A percentile compares a stretch with the other conserved stretches of the same genome.
phyloP scores from a whole-genome alignment of 192 early-diverging fungal genomes.

The Chytriomyces confervae region DNA sequence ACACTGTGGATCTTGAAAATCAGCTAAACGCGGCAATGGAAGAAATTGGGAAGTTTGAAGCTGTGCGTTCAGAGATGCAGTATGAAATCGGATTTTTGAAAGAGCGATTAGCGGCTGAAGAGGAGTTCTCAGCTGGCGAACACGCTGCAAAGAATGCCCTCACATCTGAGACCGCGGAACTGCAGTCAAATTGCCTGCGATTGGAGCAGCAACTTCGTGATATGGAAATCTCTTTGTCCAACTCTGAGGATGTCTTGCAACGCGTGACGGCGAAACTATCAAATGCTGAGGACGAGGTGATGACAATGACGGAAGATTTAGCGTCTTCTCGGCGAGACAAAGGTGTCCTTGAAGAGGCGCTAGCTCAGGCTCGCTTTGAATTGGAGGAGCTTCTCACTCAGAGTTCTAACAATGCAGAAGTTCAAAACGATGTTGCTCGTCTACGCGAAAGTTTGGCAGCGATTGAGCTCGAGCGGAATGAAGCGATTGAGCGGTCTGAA shows the following conservation, averaged over 20 bases:
- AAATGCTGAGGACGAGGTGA: conserved; percentile 9
- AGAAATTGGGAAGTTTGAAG: conserved; percentile 8
- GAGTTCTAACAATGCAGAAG: not conserved
- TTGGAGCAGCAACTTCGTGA: not conserved
- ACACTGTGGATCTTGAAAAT: conserved; percentile 32
- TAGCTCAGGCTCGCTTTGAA: not conserved
- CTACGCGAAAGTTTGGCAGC: conserved; percentile 7
- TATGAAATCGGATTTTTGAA: conserved; percentile 38
- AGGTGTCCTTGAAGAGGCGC: not conserved
- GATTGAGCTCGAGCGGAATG: conserved; percentile 6
- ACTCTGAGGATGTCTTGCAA: conserved; percentile 14
- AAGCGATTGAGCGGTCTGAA: conserved; percentile 1
- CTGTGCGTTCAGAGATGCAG: conserved; percentile 20
- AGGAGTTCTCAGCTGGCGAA: conserved; percentile 18
- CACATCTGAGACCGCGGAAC: not conserved
- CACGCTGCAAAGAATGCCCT: conserved; percentile 6
- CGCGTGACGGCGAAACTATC: conserved; percentile 25
- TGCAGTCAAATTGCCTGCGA: not conserved
- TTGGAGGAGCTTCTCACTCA: conserved; percentile 5
- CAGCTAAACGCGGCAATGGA: conserved; percentile 16
- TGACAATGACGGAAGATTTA: conserved; percentile 8
- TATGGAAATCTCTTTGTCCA: not conserved
- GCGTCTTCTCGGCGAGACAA: not conserved
- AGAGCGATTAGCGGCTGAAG: conserved; percentile 21
- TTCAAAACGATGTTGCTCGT: not conserved